Evolutionary conservation across 345 rosid species (phyloP).

Genomic region (Eucalyptus rudis): DNA sequence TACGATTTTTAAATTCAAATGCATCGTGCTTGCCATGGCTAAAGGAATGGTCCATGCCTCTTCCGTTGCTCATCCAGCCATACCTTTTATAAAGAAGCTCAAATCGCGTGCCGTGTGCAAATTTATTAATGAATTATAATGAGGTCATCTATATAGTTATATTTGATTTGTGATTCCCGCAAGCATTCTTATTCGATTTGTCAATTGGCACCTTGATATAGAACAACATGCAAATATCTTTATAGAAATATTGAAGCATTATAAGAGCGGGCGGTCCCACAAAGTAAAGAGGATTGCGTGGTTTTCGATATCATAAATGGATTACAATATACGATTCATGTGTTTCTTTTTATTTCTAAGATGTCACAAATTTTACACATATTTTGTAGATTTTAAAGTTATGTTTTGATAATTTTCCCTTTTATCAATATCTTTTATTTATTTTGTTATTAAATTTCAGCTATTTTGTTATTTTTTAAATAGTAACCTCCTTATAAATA

Average conservation of each 20-base stretch:
- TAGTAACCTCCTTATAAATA: too few species aligned
- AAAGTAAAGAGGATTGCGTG: fast-evolving
- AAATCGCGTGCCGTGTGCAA: neutral
- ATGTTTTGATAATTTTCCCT: too few species aligned
- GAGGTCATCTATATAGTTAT: neutral
- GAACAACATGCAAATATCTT: too few species aligned
- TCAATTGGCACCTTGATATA: neutral
- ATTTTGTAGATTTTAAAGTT: too few species aligned
- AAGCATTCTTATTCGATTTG: neutral
- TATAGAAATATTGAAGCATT: fast-evolving
- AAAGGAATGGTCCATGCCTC: neutral
- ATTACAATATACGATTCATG: fast-evolving
- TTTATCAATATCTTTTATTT: too few species aligned
- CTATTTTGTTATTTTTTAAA: too few species aligned
- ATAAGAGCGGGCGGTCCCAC: too few species aligned
- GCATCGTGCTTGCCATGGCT: neutral
- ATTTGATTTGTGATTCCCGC: fast-evolving
- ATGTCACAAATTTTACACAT: fast-evolving
- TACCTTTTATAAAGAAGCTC: neutral
- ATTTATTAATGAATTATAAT: neutral
- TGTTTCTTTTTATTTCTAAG: too few species aligned
- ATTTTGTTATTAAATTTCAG: too few species aligned
- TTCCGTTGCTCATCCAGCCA: neutral
- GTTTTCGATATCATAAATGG: too few species aligned
- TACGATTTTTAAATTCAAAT: neutral